phyloP scores from a whole-genome alignment of 2,329 filamentous ascomycete species.

The Beauveria scarabaeidicola region DNA sequence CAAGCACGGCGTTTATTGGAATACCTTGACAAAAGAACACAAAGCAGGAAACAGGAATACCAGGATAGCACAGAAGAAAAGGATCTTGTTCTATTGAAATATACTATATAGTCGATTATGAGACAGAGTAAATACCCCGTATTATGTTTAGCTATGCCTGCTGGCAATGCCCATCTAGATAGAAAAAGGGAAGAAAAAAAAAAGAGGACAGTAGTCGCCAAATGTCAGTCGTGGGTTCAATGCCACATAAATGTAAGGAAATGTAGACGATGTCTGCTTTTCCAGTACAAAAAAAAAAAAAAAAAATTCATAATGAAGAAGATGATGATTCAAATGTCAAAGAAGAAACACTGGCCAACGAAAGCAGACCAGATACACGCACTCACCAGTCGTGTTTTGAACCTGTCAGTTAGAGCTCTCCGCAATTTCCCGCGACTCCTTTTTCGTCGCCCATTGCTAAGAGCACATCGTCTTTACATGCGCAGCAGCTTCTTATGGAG shows the following conservation, averaged over 20 bases:
- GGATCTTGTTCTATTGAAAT: neutral
- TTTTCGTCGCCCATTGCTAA: no score
- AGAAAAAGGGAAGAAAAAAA: neutral
- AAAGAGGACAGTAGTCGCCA: neutral
- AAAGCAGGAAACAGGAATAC: neutral
- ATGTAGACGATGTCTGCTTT: neutral
- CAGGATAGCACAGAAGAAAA: neutral
- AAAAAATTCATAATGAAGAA: neutral
- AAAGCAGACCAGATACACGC: neutral
- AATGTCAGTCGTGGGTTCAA: neutral
- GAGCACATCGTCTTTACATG: slow-evolving; percentile 17
- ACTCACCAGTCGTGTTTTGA: no score
- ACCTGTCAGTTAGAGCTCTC: no score
- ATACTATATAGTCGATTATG: neutral
- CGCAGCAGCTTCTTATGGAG: slow-evolving; percentile 18
- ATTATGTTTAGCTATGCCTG: neutral
- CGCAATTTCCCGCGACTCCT: no score
- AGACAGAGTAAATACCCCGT: neutral
- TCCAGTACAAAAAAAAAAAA: neutral
- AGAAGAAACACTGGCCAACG: neutral
- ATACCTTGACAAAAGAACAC: neutral
- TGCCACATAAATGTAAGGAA: neutral
- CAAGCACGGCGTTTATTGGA: neutral
- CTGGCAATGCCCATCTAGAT: neutral
- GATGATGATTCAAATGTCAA: neutral